A percentile compares a stretch with the other conserved stretches of the same genome.
phyloP scores from a whole-genome alignment of 1,139 yeast species.

The Saccharomyces hybrid region DNA sequence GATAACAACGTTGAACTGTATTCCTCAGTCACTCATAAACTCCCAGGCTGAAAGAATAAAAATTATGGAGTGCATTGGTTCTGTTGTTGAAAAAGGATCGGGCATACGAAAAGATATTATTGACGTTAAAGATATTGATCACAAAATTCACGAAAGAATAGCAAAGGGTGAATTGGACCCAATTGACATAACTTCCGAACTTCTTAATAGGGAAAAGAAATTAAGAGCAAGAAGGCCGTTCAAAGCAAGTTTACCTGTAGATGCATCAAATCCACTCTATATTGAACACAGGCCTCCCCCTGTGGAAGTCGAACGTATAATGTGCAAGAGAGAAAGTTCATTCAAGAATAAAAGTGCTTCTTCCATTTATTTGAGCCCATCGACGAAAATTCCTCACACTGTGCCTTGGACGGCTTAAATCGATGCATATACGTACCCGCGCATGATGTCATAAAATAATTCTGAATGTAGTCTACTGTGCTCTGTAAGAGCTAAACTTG shows the following conservation, averaged over 20 bases:
- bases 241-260: neutral
- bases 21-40: slow-evolving; percentile 35
- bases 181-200: slow-evolving; percentile 17
- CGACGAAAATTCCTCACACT: neutral
- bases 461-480: no score
- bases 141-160: slow-evolving; percentile 44
- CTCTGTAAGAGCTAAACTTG: no score
- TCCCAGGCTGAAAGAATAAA: slow-evolving; percentile 25
- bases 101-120: slow-evolving; percentile 19
- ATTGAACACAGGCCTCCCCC: neutral
- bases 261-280: neutral
- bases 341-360: neutral
- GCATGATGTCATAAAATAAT: no score
- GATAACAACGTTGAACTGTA: slow-evolving; percentile 51
- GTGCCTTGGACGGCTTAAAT: neutral
- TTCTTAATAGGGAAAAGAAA: neutral
- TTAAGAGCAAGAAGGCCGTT: neutral
- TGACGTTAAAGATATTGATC: slow-evolving; percentile 31
- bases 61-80: slow-evolving; percentile 61
- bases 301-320: neutral
- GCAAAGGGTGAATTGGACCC: slow-evolving; percentile 67
- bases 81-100: slow-evolving; percentile 19
- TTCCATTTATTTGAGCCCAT: neutral
- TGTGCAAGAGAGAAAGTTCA: neutral
- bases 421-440: no score